These are phyloP conservation scores for Oehlia diaphana DNA, from an alignment of 192 early-diverging fungal species.

Conservation along the genomic window DNA sequence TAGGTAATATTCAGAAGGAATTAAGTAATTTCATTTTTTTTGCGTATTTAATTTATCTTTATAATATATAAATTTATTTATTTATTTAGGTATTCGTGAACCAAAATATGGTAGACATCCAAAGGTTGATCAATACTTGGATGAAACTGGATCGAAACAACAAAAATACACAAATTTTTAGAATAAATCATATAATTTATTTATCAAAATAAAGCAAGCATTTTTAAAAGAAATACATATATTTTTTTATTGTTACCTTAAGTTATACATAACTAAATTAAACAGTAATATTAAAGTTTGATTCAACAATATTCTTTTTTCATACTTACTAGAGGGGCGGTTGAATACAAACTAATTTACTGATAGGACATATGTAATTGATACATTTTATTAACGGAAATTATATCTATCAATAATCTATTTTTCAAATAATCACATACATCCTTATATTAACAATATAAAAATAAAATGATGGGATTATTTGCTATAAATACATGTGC, in stretches of 20 bases:
- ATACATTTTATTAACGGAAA: not conserved
- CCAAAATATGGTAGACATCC: constrained; percentile 56
- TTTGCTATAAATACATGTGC: not conserved
- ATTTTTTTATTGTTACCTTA: not conserved
- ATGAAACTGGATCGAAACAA: constrained; percentile 38
- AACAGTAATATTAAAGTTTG: not conserved
- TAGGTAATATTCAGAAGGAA: constrained; percentile 32
- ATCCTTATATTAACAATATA: not conserved
- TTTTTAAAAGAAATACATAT: too few relatives aligned
- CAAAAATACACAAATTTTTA: not conserved
- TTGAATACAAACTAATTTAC: too few relatives aligned
- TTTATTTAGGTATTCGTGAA: constrained; percentile 19
- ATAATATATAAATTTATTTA: not conserved
- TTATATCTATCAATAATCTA: not conserved
- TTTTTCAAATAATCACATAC: not conserved
- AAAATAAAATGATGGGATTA: not conserved
- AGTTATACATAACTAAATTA: not conserved
- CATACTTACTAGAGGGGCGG: too few relatives aligned
- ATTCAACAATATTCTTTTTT: not conserved
- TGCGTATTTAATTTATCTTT: too few relatives aligned
- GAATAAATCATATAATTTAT: not conserved
- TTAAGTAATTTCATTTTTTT: not conserved
- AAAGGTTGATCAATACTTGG: constrained; percentile 47
- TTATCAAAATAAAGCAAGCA: too few relatives aligned
- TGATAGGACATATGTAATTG: too few relatives aligned